Conservation (phyloP, 2,329 filamentous ascomycete genomes). For the Passalora sequoiae region DNA sequence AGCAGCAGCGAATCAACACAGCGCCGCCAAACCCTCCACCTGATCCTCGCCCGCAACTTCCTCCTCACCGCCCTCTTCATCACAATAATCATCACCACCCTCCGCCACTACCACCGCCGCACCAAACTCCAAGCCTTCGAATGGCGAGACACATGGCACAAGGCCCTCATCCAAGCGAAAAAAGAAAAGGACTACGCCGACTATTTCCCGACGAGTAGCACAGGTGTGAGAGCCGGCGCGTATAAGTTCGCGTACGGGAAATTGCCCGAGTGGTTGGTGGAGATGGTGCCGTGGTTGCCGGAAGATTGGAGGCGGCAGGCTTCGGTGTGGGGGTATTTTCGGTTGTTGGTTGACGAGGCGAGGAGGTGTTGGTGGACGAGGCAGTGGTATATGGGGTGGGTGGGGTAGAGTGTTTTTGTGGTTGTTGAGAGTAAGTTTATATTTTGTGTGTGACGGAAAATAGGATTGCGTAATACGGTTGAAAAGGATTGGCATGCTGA, state of each 20-base stretch:
- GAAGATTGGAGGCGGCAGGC: constrained; percentile 7
- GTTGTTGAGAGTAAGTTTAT: constrained; percentile 12
- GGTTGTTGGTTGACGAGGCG: constrained; percentile 9
- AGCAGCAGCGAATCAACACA: background rate
- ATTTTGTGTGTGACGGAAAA: background rate
- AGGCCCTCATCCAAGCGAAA: background rate
- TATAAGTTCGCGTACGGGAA: constrained; percentile 7
- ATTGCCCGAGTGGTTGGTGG: constrained; percentile 1
- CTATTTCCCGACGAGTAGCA: background rate
- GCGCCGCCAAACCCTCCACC: background rate
- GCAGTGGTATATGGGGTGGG: constrained; percentile 19
- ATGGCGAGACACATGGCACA: background rate
- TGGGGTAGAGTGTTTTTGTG: constrained; percentile 16
- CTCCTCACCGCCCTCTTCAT: constrained; percentile 2
- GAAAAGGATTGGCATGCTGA: no score
- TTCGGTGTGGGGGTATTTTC: constrained; percentile 17
- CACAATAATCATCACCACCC: constrained; percentile 1
- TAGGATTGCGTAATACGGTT: no score
- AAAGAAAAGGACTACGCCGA: background rate
- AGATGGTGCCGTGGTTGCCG: constrained; percentile 3
- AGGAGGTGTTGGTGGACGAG: constrained; percentile 17
- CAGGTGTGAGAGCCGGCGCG: background rate
- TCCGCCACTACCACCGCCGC: constrained; percentile 10
- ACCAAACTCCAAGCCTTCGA: constrained; percentile 3
- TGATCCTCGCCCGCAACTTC: background rate